A percentile compares a stretch with the other conserved stretches of the same genome.
These are phyloP conservation scores for Kernera saxatilis DNA, from an alignment of 345 rosid genomes.

Conservation along the genomic window DNA sequence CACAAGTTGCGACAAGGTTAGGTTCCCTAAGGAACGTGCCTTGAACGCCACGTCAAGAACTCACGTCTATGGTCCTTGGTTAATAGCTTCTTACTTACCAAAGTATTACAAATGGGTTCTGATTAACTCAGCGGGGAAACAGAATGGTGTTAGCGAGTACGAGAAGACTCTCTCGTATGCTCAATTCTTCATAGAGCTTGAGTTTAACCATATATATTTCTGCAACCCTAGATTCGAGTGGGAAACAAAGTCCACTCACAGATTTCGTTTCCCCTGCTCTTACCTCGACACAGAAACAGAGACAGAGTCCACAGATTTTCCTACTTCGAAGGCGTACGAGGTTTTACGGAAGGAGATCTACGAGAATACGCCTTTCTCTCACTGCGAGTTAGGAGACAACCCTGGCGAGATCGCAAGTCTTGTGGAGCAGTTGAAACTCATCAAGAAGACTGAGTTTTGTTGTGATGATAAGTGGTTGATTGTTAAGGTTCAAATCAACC, in stretches of 20 bases:
- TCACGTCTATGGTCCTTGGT: conserved; percentile 15
- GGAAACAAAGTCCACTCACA: not conserved
- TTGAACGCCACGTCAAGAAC: conserved; percentile 16
- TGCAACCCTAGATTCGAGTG: not conserved
- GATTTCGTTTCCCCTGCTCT: conserved; percentile 16
- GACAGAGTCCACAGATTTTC: not conserved
- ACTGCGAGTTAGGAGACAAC: not conserved
- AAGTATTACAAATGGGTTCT: not conserved
- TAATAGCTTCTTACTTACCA: not conserved
- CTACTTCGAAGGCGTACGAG: not conserved
- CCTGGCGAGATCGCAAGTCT: not conserved
- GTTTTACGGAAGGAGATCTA: not conserved
- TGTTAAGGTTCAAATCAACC: not conserved
- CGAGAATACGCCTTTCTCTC: not conserved
- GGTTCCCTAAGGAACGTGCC: not conserved
- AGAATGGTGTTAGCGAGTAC: not conserved
- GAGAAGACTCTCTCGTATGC: conserved; percentile 9
- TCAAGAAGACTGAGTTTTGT: not conserved
- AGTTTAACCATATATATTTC: not conserved
- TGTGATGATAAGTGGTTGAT: conserved; percentile 8
- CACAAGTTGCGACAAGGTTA: not conserved
- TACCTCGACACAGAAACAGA: not conserved
- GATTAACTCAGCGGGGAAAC: not conserved
- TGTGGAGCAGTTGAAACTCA: not conserved
- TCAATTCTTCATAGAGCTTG: conserved; percentile 14